phyloP scores from a whole-genome alignment of 2,329 filamentous ascomycete genomes.

The Calonectria leucothoes region DNA sequence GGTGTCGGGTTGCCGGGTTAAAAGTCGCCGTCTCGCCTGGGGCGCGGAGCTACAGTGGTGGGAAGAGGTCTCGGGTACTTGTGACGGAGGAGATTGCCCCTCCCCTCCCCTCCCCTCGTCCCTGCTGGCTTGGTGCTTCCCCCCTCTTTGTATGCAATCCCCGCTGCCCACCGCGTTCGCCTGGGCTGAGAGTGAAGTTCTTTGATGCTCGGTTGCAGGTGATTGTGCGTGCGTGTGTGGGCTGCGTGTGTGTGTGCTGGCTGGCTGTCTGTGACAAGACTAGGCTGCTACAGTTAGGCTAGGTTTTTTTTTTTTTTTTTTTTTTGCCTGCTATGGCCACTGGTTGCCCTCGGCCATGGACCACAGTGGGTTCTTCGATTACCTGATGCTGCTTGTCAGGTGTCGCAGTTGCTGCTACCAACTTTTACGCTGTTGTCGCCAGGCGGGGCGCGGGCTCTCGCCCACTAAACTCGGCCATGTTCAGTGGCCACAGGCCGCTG shows the following conservation, averaged over 20 bases:
- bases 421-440: neutral
- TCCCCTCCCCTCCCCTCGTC: constrained; percentile 1
- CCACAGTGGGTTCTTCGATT: constrained; percentile 9
- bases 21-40: constrained; percentile 14
- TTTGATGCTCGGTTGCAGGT: neutral
- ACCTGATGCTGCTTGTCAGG: neutral
- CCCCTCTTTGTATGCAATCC: constrained; percentile 8
- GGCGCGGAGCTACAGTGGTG: neutral
- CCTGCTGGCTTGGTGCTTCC: neutral
- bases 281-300: neutral
- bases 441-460: constrained; percentile 3
- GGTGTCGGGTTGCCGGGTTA: constrained; percentile 23
- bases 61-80: constrained; percentile 16
- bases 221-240: neutral
- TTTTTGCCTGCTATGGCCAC: neutral
- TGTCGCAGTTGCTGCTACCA: constrained; percentile 1
- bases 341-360: neutral
- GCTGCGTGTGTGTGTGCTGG: neutral
- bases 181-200: neutral
- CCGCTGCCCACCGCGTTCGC: constrained; percentile 6
- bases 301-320: no score
- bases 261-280: no score
- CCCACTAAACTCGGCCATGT: constrained; percentile 17
- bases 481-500: constrained; percentile 1
- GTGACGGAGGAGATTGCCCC: constrained; percentile 17